phyloP scores from a whole-genome alignment of 495 filamentous ascomycete genomes.

The Talaromyces adpressus region DNA sequence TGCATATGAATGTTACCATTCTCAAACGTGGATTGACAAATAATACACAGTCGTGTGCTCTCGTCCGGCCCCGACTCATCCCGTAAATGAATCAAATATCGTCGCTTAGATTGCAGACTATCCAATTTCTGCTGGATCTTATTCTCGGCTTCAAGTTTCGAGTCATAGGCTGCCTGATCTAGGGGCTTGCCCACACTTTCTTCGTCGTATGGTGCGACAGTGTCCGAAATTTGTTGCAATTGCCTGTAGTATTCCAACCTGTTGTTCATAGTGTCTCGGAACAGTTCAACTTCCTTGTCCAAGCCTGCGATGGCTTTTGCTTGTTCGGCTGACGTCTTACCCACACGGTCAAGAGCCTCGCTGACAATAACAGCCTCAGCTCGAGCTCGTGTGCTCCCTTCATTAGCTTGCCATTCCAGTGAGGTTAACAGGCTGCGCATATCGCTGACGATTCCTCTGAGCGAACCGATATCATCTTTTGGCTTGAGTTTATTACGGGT shows the following conservation, averaged over 20 bases:
- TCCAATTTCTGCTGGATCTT: conserved; percentile 46
- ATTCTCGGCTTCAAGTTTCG: conserved; percentile 39
- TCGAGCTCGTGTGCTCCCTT: conserved; percentile 53
- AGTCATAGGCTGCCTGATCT: conserved; percentile 26
- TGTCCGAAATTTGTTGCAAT: conserved; percentile 82
- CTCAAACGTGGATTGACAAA: conserved; percentile 68
- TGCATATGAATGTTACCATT: conserved; percentile 37
- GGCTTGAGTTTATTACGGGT: conserved; percentile 52
- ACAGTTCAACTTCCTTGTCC: conserved; percentile 68
- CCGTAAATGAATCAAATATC: conserved; percentile 60
- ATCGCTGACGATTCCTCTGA: conserved; percentile 62
- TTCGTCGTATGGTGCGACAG: conserved; percentile 64
- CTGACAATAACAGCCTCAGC: conserved; percentile 58
- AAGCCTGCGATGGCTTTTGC: conserved; percentile 52
- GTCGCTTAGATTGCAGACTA: conserved; percentile 56
- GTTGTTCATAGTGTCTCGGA: conserved; percentile 70
- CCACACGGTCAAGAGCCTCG: conserved; percentile 47
- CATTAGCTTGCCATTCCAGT: conserved; percentile 53
- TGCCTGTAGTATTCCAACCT: conserved; percentile 85
- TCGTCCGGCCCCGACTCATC: conserved; percentile 52
- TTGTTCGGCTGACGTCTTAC: conserved; percentile 57
- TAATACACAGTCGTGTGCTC: conserved; percentile 60
- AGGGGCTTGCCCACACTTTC: conserved; percentile 41
- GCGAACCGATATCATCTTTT: conserved; percentile 46
- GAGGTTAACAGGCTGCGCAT: conserved; percentile 55